Base-by-base conservation (phyloP, 2,329 filamentous ascomycete genomes). In the Neofusicoccum sp. region DNA sequence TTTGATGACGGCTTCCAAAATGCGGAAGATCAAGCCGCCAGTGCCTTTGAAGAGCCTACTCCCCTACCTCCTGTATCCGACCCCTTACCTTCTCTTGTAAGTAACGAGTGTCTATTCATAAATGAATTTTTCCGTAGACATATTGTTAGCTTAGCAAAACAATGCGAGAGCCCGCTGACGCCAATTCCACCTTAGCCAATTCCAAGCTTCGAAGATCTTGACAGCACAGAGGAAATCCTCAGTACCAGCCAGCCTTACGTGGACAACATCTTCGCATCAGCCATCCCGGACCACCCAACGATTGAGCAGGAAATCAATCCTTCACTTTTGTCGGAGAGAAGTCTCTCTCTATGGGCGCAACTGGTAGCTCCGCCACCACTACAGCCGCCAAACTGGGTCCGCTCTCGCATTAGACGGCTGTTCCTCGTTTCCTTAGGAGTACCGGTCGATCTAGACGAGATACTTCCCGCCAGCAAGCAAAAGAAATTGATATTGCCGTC, bases 351-450 rank as follows among this genome's bases (percentile, higher is more conserved):
- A 34, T 99, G 95, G 95, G 92, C 93, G 41, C 95, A 99, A 78
- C 86, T 99, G 4, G 91, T 97, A 31, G 93, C 93, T 2, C 93
- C 95, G 20, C 95, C 95, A 1, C 93, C 95, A 2, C 85, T 99
- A 38, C 92, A 96, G 69, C 95, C 95, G 5, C 93, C 95, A 0
- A 95, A 99, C 75, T 99, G 95, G 95, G 96, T 97, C 62, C 91
- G 95, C 65, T 96, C 92, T 57, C 90, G 93, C 56, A 99, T 96
- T 68, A 88, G 95, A 58, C 90, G 95, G 30, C 85, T 99, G 28
- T 99, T 99, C 73, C 86, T 99, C 43, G 93, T 99, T 58, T 97
- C 93, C 1, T 85, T 99, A 0, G 95, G 95, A 16, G 95, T 99
- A 0, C 95, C 95, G 1, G 91, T 99, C 45, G 95, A 99, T 69